Conservation (phyloP, 306 rosid species). For the Cyclanthera cordifolia region DNA sequence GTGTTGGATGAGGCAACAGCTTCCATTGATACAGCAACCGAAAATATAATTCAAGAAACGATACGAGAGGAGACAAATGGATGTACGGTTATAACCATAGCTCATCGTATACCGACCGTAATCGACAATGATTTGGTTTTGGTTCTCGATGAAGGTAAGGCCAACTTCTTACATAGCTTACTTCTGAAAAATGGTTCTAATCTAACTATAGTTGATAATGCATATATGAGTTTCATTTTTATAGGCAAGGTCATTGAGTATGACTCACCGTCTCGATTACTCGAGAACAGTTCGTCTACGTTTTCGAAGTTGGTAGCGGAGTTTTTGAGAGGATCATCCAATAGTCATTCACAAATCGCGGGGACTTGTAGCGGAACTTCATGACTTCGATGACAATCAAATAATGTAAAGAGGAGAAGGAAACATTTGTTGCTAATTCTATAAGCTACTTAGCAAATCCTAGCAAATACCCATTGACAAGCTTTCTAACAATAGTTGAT, state of each 20-base stretch:
- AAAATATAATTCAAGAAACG: slow-evolving; percentile 64
- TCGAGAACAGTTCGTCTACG: slow-evolving; percentile 43
- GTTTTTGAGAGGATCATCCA: slow-evolving; percentile 52
- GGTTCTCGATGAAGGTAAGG: slow-evolving; percentile 68
- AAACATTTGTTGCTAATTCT: background rate
- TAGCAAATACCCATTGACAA: slow-evolving; percentile 2
- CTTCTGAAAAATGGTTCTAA: no score
- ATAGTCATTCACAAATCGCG: slow-evolving; percentile 6
- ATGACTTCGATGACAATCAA: background rate
- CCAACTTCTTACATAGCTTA: background rate
- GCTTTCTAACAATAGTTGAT: slow-evolving; percentile 5
- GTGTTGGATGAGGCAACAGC: slow-evolving; percentile 95
- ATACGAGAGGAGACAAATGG: slow-evolving; percentile 57
- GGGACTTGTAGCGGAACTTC: background rate
- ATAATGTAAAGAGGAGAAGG: background rate
- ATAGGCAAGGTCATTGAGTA: slow-evolving; percentile 65
- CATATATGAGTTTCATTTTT: background rate
- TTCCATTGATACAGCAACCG: slow-evolving; percentile 74
- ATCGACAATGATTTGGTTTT: slow-evolving; percentile 72
- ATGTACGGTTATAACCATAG: slow-evolving; percentile 78
- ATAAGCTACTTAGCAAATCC: background rate
- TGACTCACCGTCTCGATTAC: slow-evolving; percentile 49
- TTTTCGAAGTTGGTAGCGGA: slow-evolving; percentile 82
- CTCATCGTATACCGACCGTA: slow-evolving; percentile 78
- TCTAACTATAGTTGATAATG: background rate